Evolutionary conservation across 2,329 filamentous ascomycete species (phyloP).

Genomic region (Neonectria neomacrospora): DNA sequence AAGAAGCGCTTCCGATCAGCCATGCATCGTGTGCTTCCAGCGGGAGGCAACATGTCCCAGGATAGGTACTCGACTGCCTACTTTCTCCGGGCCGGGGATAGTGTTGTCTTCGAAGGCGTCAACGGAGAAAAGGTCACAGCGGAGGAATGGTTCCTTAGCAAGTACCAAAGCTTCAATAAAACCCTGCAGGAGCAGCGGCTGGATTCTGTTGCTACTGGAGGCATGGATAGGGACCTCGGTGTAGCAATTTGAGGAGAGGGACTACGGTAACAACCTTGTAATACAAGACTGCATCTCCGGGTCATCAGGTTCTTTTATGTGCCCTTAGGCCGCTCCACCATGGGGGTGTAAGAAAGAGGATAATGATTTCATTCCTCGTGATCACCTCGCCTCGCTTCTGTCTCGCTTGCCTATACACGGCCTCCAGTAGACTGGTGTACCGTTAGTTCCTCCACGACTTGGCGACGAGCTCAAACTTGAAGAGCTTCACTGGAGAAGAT

Average conservation of each 20-base stretch:
- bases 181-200: background rate
- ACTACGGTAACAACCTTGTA: too few relatives aligned
- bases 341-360: too few relatives aligned
- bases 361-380: too few relatives aligned
- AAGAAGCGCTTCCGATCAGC: constrained; percentile 12
- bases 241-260: background rate
- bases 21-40: constrained; percentile 26
- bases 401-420: too few relatives aligned
- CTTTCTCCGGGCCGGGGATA: constrained; percentile 8
- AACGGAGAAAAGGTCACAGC: constrained; percentile 22
- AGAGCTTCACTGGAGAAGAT: too few relatives aligned
- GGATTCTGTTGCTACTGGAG: constrained; percentile 13
- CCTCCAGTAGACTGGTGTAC: too few relatives aligned
- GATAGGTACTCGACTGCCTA: constrained; percentile 23
- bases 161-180: constrained; percentile 21
- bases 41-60: background rate
- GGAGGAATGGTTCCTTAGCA: constrained; percentile 25
- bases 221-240: constrained; percentile 16
- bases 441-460: too few relatives aligned
- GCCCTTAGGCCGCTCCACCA: too few relatives aligned
- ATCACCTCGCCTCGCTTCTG: too few relatives aligned
- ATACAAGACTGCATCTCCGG: too few relatives aligned
- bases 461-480: too few relatives aligned
- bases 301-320: too few relatives aligned
- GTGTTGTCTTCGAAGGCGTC: constrained; percentile 14